Percentiles rank a stretch among this genome's conserved stretches.
Conservation (phyloP, 225 moss, liverwort and hornwort genomes). For the Asterella californica region DNA sequence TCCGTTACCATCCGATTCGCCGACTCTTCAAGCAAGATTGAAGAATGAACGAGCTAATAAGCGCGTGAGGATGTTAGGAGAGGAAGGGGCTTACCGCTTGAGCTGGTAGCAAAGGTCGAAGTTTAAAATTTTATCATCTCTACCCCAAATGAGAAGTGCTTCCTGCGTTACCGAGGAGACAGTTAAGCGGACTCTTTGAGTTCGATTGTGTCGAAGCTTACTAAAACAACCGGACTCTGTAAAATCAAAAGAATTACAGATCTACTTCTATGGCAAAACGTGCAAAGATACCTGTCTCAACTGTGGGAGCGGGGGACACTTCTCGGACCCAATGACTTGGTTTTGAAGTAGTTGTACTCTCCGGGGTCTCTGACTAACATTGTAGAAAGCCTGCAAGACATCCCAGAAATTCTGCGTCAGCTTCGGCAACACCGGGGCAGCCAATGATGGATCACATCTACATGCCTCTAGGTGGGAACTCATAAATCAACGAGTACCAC, state of each 20-base stretch:
- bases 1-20: neutral
- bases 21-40: neutral
- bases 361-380: slow-evolving; percentile 21
- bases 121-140: slow-evolving; percentile 40
- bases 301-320: slow-evolving; percentile 32
- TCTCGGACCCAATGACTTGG: slow-evolving; percentile 32
- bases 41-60: neutral
- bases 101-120: slow-evolving; percentile 33
- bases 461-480: too few relatives aligned
- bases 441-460: too few relatives aligned
- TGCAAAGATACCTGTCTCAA: slow-evolving; percentile 26
- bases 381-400: slow-evolving; percentile 26
- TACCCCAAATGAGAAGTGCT: slow-evolving; percentile 42
- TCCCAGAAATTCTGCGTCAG: neutral
- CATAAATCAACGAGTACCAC: too few relatives aligned
- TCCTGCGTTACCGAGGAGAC: slow-evolving; percentile 20
- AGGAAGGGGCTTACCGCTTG: slow-evolving; percentile 21
- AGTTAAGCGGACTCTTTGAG: neutral
- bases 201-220: neutral
- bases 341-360: slow-evolving; percentile 30
- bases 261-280: too few relatives aligned
- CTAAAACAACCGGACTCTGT: neutral
- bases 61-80: neutral
- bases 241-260: neutral
- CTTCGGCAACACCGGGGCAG: neutral